phyloP scores from a whole-genome alignment of 495 filamentous ascomycete genomes.

The Penicillium simplicissimum region DNA sequence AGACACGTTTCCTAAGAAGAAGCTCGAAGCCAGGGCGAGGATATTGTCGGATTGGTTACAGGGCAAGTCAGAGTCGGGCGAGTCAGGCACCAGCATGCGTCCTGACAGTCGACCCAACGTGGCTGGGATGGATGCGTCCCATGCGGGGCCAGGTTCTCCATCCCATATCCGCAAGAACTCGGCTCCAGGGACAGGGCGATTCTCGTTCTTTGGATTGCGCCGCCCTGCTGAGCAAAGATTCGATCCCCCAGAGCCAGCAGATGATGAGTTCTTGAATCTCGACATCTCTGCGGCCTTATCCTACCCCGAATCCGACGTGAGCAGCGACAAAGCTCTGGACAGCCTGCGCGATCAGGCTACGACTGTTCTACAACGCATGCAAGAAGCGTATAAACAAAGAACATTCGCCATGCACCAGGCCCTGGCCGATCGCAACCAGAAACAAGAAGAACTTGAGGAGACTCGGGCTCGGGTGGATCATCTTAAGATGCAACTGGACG shows the following conservation, averaged over 20 bases:
- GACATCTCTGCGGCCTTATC: slow-evolving; percentile 66
- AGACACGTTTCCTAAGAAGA: slow-evolving; percentile 43
- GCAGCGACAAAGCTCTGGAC: slow-evolving; percentile 67
- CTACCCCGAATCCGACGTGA: slow-evolving; percentile 50
- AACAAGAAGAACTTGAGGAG: slow-evolving; percentile 72
- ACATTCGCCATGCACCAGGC: slow-evolving; percentile 59
- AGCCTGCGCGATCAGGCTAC: slow-evolving; percentile 69
- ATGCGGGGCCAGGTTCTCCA: slow-evolving; percentile 21
- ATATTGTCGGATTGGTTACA: slow-evolving; percentile 53
- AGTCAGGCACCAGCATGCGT: slow-evolving; percentile 35
- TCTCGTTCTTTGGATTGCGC: slow-evolving; percentile 43
- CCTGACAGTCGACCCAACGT: slow-evolving; percentile 25
- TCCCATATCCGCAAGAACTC: slow-evolving; percentile 41
- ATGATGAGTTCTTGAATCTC: slow-evolving; percentile 66
- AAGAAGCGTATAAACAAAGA: slow-evolving; percentile 68
- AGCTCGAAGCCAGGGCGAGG: slow-evolving; percentile 42
- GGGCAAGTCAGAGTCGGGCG: slow-evolving; percentile 51
- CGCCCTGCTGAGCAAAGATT: slow-evolving; percentile 30
- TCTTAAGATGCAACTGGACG: slow-evolving; percentile 74
- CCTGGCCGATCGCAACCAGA: slow-evolving; percentile 61
- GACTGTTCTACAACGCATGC: slow-evolving; percentile 62
- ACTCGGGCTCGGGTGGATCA: slow-evolving; percentile 64
- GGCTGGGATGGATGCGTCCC: slow-evolving; percentile 22
- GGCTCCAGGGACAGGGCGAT: slow-evolving; percentile 35
- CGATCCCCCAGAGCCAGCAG: slow-evolving; percentile 36